phyloP scores from a whole-genome alignment of 2,329 filamentous ascomycete species.

The Ceratocystis ficicola region DNA sequence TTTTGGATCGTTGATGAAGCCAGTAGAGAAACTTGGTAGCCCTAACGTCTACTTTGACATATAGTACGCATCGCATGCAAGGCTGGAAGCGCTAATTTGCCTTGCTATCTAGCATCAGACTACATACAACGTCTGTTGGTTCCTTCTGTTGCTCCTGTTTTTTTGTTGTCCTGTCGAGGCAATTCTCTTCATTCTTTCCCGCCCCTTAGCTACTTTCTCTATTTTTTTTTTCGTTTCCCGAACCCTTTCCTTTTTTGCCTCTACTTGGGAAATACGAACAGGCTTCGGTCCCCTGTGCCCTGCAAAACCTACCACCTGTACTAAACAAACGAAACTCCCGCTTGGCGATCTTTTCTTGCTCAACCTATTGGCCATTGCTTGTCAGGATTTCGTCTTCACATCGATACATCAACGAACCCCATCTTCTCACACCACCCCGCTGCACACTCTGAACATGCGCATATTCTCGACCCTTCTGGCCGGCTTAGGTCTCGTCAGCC shows the following conservation, averaged over 20 bases:
- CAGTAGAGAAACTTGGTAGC: constrained; percentile 2
- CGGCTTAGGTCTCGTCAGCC: constrained; percentile 18
- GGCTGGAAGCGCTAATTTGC: constrained; percentile 5
- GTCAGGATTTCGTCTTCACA: not conserved
- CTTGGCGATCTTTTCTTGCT: not conserved
- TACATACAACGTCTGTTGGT: not conserved
- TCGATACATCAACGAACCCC: not conserved
- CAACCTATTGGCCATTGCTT: not conserved
- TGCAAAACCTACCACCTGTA: constrained; percentile 10
- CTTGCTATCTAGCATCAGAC: not conserved
- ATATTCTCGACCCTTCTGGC: constrained; percentile 21
- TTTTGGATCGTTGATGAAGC: not conserved
- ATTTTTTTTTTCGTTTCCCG: not conserved
- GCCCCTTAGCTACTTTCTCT: not conserved
- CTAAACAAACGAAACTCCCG: not conserved
- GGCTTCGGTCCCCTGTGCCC: constrained; percentile 5
- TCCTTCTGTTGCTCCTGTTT: not conserved
- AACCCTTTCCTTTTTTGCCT: not conserved
- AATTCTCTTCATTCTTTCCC: constrained; percentile 1
- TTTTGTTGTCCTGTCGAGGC: not conserved
- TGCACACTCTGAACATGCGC: constrained; percentile 16
- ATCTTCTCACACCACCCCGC: not conserved
- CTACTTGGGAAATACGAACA: not conserved
- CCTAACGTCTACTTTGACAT: constrained; percentile 6
- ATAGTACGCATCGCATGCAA: not conserved